Conservation (phyloP, 768 basidiomycete genomes). For the Crepidotus variabilis region DNA sequence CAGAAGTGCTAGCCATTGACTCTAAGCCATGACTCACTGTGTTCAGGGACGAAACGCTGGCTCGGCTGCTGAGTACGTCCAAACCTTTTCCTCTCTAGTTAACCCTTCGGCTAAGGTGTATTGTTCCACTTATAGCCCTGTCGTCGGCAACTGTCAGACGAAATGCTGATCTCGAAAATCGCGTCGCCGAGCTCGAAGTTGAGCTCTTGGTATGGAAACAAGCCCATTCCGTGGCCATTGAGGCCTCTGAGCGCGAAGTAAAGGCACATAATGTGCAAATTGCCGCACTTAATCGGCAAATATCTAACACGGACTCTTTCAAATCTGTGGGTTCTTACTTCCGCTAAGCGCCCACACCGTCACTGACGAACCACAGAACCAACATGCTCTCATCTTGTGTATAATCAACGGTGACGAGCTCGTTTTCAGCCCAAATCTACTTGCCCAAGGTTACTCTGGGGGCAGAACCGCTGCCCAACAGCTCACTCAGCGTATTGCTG, state of each 20-base stretch:
- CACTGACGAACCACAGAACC: slow-evolving; percentile 36
- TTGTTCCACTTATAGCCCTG: slow-evolving; percentile 39
- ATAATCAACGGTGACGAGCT: slow-evolving; percentile 72
- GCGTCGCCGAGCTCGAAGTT: slow-evolving; percentile 63
- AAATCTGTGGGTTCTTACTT: slow-evolving; percentile 30
- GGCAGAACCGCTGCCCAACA: slow-evolving; percentile 62
- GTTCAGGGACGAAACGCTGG: slow-evolving; percentile 63
- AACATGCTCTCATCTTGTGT: slow-evolving; percentile 68
- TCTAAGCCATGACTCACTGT: slow-evolving; percentile 3
- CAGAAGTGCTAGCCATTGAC: slow-evolving; percentile 6
- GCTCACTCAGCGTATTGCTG: slow-evolving; percentile 66
- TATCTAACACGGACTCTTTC: slow-evolving; percentile 54
- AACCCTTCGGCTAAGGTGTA: slow-evolving; percentile 1
- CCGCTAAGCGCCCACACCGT: background rate
- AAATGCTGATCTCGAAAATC: slow-evolving; percentile 59
- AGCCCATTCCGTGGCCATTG: slow-evolving; percentile 60
- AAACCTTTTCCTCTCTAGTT: slow-evolving; percentile 4
- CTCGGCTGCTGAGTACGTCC: slow-evolving; percentile 51
- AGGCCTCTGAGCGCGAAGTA: slow-evolving; percentile 58
- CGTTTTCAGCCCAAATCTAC: slow-evolving; percentile 56
- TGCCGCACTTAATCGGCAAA: slow-evolving; percentile 59
- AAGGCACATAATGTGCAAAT: slow-evolving; percentile 69
- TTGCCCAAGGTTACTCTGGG: slow-evolving; percentile 62
- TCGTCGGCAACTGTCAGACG: slow-evolving; percentile 61
- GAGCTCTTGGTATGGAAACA: slow-evolving; percentile 71